A percentile compares a stretch with the other conserved stretches of the same genome.
phyloP scores from a whole-genome alignment of 1,284 basidiomycete genomes.

The Waitea zeae region DNA sequence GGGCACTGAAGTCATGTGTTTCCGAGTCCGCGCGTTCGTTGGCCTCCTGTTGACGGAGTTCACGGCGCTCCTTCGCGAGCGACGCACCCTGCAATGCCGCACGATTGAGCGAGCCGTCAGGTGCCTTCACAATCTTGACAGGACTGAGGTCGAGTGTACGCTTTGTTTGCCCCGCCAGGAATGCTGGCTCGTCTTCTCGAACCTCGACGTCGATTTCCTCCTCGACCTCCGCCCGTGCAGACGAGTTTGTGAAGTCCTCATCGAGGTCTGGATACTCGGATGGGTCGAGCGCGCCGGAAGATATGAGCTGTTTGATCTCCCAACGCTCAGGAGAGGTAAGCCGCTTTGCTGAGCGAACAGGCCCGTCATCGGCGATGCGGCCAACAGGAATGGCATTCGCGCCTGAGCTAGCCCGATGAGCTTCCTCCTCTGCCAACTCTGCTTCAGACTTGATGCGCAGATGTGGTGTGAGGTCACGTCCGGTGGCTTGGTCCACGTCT shows the following conservation, averaged over 20 bases:
- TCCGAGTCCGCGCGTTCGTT: conserved; percentile 93
- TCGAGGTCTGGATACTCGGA: conserved; percentile 95
- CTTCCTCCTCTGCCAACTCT: conserved; percentile 69
- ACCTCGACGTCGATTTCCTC: conserved; percentile 97
- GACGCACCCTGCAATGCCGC: conserved; percentile 90
- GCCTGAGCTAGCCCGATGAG: conserved; percentile 41
- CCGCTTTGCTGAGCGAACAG: conserved; percentile 68
- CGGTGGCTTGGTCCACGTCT: conserved; percentile 87
- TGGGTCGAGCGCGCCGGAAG: conserved; percentile 83
- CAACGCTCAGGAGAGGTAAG: conserved; percentile 94
- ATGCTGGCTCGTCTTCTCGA: conserved; percentile 92
- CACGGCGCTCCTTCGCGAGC: conserved; percentile 87
- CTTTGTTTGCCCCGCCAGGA: conserved; percentile 92
- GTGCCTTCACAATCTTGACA: conserved; percentile 92
- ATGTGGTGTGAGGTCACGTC: conserved; percentile 85
- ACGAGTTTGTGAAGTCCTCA: conserved; percentile 71
- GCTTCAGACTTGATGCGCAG: conserved; percentile 86
- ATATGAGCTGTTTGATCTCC: conserved; percentile 98
- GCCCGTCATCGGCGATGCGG: conserved; percentile 26
- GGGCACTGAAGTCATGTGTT: conserved; percentile 81
- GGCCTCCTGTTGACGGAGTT: conserved; percentile 85
- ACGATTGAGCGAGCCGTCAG: conserved; percentile 88
- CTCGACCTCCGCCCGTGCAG: conserved; percentile 74
- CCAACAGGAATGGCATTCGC: conserved; percentile 54
- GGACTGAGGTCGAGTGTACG: conserved; percentile 90